phyloP scores from a whole-genome alignment of 441 rosid species.

The Arabidopsis hybrid region DNA sequence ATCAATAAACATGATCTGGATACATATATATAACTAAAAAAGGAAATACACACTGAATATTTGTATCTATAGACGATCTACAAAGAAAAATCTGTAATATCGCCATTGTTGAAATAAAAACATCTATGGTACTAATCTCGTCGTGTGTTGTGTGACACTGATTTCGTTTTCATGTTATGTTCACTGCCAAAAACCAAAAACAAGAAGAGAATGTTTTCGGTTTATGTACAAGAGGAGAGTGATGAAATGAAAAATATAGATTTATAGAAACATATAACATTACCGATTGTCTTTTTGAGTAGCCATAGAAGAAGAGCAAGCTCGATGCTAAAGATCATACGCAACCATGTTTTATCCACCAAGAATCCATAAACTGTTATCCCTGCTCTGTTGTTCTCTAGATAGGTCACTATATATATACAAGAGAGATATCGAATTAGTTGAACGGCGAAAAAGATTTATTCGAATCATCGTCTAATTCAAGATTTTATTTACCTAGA shows the following conservation, averaged over 20 bases:
- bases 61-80: conserved; percentile 2
- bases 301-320: conserved; percentile 85
- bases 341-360: conserved; percentile 84
- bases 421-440: not conserved
- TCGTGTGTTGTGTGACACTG: not conserved
- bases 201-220: conserved; percentile 9
- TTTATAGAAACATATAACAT: not conserved
- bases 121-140: not conserved
- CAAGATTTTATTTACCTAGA: conserved; percentile 54
- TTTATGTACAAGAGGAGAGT: not conserved
- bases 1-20: conserved; percentile 9
- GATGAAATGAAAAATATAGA: not conserved
- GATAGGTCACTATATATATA: conserved; percentile 67
- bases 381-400: conserved; percentile 84
- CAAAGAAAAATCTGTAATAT: not conserved
- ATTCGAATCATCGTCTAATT: not conserved
- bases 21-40: conserved; percentile 1
- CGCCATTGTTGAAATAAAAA: not conserved
- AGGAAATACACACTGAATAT: not conserved
- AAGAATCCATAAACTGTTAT: conserved; percentile 84
- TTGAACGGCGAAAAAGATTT: not conserved
- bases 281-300: conserved; percentile 83
- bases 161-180: conserved; percentile 40
- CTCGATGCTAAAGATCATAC: conserved; percentile 78
- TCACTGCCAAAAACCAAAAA: conserved; percentile 41